A percentile compares a stretch with the other conserved stretches of the same genome.
Evolutionary conservation across 2,329 filamentous ascomycete species (phyloP).

Genomic region (Claviceps fusiformis): DNA sequence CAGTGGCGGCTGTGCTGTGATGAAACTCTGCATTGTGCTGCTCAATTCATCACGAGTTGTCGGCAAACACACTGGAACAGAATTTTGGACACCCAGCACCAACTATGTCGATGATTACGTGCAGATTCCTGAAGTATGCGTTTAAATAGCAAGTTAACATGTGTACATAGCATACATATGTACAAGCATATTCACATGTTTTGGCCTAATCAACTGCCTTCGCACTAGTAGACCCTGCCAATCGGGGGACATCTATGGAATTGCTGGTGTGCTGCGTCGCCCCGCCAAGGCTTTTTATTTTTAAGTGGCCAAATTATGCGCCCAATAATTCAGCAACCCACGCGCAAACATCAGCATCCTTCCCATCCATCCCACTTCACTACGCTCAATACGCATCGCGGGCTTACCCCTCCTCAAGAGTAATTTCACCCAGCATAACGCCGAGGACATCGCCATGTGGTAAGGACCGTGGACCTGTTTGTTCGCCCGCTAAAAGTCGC

Average conservation of each 20-base stretch:
- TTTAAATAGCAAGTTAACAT: not conserved
- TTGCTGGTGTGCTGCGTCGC: not conserved
- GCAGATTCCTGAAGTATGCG: not conserved
- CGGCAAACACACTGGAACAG: not conserved
- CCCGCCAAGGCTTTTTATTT: not conserved
- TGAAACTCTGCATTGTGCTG: not conserved
- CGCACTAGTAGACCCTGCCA: not conserved
- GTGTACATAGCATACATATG: not conserved
- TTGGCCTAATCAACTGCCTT: not conserved
- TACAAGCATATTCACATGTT: not conserved
- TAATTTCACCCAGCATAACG: not conserved
- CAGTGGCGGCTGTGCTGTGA: not conserved
- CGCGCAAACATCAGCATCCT: not conserved
- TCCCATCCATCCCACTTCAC: not conserved
- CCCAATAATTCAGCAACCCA: not conserved
- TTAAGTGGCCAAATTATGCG: not conserved
- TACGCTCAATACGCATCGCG: not conserved
- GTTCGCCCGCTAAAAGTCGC: not conserved
- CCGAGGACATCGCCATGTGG: constrained; percentile 20
- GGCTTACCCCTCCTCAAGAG: not conserved
- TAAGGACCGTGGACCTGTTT: constrained; percentile 8
- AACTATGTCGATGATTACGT: not conserved
- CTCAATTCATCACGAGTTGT: not conserved
- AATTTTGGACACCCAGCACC: not conserved
- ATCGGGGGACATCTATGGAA: too few relatives aligned